Evolutionary conservation across 108 stramenopile genomes (phyloP), one percentile per base, ranked within the genome.

Genomic region (Mediolabrus comicus): DNA sequence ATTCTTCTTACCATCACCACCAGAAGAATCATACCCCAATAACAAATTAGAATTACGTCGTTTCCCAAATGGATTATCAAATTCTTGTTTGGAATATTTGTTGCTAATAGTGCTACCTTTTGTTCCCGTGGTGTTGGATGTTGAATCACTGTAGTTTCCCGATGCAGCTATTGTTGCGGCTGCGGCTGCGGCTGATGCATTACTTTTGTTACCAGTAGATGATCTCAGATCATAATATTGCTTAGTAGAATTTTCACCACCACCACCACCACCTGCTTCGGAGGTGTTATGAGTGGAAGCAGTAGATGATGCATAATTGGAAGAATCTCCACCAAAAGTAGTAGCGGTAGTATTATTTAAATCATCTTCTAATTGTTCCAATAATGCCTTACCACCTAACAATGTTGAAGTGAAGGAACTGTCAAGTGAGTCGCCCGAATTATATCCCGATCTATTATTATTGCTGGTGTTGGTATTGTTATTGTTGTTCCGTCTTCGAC

Each of bases 381-480:
- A 17, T 13, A 43, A 19, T 5, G 55, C 33, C 10, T 56, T 56
- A 19, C 55, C 55, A 5, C 55, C 55, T 25, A 56, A 31, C 27
- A 56, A 29, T n/a, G 32, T 29, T n/a, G 55, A 56, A n/a, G 55
- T 56, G 55, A 56, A 56, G 32, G 55, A 56, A 31, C 27, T 56
- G 28, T 56, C 4, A 29, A 16, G 55, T 3, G 55, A 56, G 33
- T 56, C 55, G n/a, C 55, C 55, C 5, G 55, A 33, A 31, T 16
- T 31, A 4, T 31, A 33, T 14, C 55, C 32, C 3, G 32, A 31
- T 31, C 55, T 56, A 5, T 29, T n/a, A 4, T 14, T n/a, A 13
- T 41, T 14, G 39, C 39, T 11, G 12, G 14, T 41, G 39, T 41
- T 14, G 39, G 12, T 14, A 14, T 41, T 14, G 12, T 14, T 41